Evolutionary conservation across 2,329 filamentous ascomycete species (phyloP).

Genomic region (Pseudogymnoascus sp.): DNA sequence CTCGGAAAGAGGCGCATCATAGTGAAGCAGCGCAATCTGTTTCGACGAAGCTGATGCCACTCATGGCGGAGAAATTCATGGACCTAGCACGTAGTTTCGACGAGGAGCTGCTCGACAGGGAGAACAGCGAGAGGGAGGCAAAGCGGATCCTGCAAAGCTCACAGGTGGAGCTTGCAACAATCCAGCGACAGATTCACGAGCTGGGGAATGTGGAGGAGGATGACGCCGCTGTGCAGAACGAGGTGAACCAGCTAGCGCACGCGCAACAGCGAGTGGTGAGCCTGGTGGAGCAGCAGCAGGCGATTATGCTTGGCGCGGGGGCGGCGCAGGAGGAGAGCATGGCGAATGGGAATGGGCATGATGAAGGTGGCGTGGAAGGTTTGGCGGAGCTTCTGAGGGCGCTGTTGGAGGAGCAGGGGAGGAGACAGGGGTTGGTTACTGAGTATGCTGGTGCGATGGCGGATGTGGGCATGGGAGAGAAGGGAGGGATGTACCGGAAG

Average conservation of each 20-base stretch:
- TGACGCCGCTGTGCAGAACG: slow-evolving; percentile 16
- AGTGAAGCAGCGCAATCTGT: slow-evolving; percentile 63
- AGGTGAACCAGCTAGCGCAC: slow-evolving; percentile 20
- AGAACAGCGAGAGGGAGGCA: slow-evolving; percentile 61
- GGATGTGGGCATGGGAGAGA: slow-evolving; percentile 63
- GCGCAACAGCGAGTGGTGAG: slow-evolving; percentile 18
- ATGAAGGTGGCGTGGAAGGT: slow-evolving; percentile 30
- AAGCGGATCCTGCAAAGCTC: slow-evolving; percentile 59
- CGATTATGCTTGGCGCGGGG: slow-evolving; percentile 31
- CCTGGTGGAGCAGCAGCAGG: slow-evolving; percentile 41
- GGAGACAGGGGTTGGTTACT: slow-evolving; percentile 46
- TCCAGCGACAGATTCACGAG: slow-evolving; percentile 54
- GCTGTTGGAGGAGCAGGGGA: slow-evolving; percentile 49
- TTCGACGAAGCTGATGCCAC: slow-evolving; percentile 59
- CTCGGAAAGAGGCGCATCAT: slow-evolving; percentile 33
- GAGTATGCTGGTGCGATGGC: slow-evolving; percentile 64
- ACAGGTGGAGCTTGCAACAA: slow-evolving; percentile 56
- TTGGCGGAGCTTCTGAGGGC: slow-evolving; percentile 44
- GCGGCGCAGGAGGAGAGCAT: slow-evolving; percentile 41
- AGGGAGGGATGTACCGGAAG: slow-evolving; percentile 65
- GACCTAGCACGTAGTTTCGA: slow-evolving; percentile 66
- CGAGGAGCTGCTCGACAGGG: slow-evolving; percentile 66
- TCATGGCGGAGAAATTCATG: slow-evolving; percentile 65
- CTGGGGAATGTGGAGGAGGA: slow-evolving; percentile 30
- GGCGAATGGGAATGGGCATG: slow-evolving; percentile 39